Evolutionary conservation across 2,329 filamentous ascomycete genomes (phyloP), one percentile per base, ranked within the genome.

Genomic region (Verticillium klebahnii): DNA sequence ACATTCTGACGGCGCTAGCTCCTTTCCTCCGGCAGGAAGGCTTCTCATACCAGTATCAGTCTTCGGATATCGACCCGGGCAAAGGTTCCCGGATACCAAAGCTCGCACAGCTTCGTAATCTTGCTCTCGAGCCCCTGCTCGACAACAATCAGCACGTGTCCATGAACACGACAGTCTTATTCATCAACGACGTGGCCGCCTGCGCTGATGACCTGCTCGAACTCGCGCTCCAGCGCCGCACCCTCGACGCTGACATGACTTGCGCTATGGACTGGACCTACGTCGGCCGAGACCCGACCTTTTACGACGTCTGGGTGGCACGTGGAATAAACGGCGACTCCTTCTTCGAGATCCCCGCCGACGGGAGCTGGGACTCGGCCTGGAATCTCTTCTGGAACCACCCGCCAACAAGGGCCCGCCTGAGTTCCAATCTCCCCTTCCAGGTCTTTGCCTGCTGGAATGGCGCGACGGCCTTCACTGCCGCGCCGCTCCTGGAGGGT

Each of bases 401-500:
- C 32, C 67, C 70, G 0, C 69, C 68, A 0, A 70, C 78, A 2
- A 71, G 66, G 8, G 56, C 62, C 2, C 71, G 77, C 2, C 78
- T 77, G 60, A 56, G 64, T 0, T 63, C 63, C 0, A 69, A 73
- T 29, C 70, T 72, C n/a, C 83, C 85, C 1, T 82, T 87, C 63
- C 85, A 87, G 68, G 85, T 86, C 0, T 87, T 85, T 62, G 70
- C 83, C 1, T 88, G 85, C 69, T 87, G 85, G 85, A 86, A 87
- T 62, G 85, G 85, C 2, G 82, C 80, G 0, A 75, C 76, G 0
- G 78, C 77, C 0, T 79, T 87, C 59, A 73, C 72, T 0, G 83
- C 82, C 0, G 71, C 72, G 50, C 81, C 83, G 0, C 68, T 87
- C 9, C 62, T 84, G 4, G 71, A 77, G 15, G 67, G 72, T 0